phyloP scores from a whole-genome alignment of 2,329 filamentous ascomycete genomes.

The Claviceps africana region DNA sequence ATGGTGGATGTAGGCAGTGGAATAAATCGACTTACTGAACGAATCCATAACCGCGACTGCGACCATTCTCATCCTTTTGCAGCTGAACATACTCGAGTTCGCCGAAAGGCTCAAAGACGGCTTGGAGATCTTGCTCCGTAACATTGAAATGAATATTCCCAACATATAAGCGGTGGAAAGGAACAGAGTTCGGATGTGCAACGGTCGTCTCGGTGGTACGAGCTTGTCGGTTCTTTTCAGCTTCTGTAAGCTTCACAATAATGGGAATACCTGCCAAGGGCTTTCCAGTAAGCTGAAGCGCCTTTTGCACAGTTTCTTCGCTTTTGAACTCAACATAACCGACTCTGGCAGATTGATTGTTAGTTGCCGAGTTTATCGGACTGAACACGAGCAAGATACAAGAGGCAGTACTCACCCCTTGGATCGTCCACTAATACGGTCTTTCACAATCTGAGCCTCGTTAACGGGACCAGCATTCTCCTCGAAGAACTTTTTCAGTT shows the following conservation, averaged over 20 bases:
- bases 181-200: conserved; percentile 65
- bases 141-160: conserved; percentile 99
- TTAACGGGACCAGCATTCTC: conserved; percentile 89
- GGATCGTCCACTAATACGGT: conserved; percentile 87
- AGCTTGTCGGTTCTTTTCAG: conserved; percentile 96
- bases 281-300: conserved; percentile 96
- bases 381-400: too few species aligned
- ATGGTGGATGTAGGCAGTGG: too few species aligned
- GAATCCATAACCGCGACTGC: conserved; percentile 93
- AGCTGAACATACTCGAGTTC: conserved; percentile 95
- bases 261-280: conserved; percentile 97
- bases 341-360: conserved; percentile 45
- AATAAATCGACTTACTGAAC: conserved; percentile 83
- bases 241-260: conserved; percentile 95
- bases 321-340: conserved; percentile 98
- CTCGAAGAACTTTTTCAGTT: conserved; percentile 90
- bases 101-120: conserved; percentile 94
- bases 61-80: conserved; percentile 84
- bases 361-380: too few species aligned
- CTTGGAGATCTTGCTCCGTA: conserved; percentile 86
- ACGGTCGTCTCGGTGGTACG: conserved; percentile 61
- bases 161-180: conserved; percentile 95
- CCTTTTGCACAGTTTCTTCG: conserved; percentile 84
- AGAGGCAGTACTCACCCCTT: conserved; percentile 61
- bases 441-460: conserved; percentile 97